Percentiles rank a stretch among this genome's conserved stretches.
Evolutionary conservation across 306 rosid genomes (phyloP).

Genomic region (Mimosa pudica): DNA sequence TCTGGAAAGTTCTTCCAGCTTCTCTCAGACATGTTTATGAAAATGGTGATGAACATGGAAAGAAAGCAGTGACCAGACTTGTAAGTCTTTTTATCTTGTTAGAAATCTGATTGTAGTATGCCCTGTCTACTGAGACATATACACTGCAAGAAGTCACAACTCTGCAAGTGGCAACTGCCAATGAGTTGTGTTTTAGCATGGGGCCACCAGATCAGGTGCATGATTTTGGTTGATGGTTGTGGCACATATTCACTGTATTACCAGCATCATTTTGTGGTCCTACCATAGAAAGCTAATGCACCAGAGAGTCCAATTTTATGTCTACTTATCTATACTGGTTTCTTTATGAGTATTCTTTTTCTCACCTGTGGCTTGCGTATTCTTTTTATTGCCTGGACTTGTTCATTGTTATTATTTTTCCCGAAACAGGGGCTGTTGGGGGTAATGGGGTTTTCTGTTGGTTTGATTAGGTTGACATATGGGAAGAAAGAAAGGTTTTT

Average conservation of each 20-base stretch:
- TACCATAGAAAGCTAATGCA: not conserved
- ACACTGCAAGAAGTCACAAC: not conserved
- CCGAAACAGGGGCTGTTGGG: constrained; percentile 5
- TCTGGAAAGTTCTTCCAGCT: constrained; percentile 81
- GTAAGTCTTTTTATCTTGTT: constrained; percentile 44
- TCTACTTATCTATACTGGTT: not conserved
- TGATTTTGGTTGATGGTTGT: not conserved
- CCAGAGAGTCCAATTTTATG: not conserved
- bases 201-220: not conserved
- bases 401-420: constrained; percentile 5
- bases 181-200: not conserved
- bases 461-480: constrained; percentile 73
- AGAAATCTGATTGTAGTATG: constrained; percentile 3
- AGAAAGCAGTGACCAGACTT: constrained; percentile 69
- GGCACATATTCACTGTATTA: not conserved
- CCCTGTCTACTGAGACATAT: not conserved
- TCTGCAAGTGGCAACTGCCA: not conserved
- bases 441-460: constrained; percentile 34
- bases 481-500: constrained; percentile 98
- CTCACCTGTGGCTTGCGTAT: constrained; percentile 14
- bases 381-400: constrained; percentile 4
- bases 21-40: constrained; percentile 64
- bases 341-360: not conserved
- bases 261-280: not conserved
- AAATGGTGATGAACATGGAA: constrained; percentile 64